phyloP scores from a whole-genome alignment of 2,329 filamentous ascomycete genomes.

The Celoporthe dispersa region DNA sequence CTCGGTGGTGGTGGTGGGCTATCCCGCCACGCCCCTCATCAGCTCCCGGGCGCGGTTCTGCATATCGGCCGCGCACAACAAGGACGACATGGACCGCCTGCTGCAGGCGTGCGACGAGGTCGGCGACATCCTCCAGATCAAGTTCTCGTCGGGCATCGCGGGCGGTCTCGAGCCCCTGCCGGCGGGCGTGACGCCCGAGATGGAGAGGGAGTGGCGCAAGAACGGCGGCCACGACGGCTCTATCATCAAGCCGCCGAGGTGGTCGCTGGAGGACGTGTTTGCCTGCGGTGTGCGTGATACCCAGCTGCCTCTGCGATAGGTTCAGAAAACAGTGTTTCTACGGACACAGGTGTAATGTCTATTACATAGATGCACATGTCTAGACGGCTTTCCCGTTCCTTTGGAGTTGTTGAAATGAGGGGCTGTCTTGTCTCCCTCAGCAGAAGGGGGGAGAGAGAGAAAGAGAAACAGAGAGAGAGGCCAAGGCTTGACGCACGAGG shows the following conservation, averaged over 20 bases:
- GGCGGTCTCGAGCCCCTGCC: slow-evolving; percentile 81
- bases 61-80: slow-evolving; percentile 93
- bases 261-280: slow-evolving; percentile 83
- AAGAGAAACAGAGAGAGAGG: not conserved
- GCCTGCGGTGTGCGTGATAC: slow-evolving; percentile 75
- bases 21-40: slow-evolving; percentile 93
- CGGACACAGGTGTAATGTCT: slow-evolving; percentile 27
- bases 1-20: slow-evolving; percentile 94
- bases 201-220: slow-evolving; percentile 70
- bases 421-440: not conserved
- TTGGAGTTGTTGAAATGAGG: not conserved
- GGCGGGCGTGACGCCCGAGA: slow-evolving; percentile 71
- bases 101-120: slow-evolving; percentile 90
- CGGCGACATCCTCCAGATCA: slow-evolving; percentile 88
- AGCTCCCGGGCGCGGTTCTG: slow-evolving; percentile 96
- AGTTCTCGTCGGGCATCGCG: slow-evolving; percentile 95
- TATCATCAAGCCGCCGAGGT: slow-evolving; percentile 76
- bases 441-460: not conserved
- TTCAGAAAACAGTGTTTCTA: slow-evolving; percentile 26
- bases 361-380: slow-evolving; percentile 11
- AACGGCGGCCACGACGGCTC: slow-evolving; percentile 66
- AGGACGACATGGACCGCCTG: slow-evolving; percentile 93
- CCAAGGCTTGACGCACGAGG: slow-evolving; percentile 2
- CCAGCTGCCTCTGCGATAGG: slow-evolving; percentile 70
- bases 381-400: not conserved